These are phyloP conservation scores for Termitomyces sp. DNA, from an alignment of 768 basidiomycete genomes.

Conservation along the genomic window DNA sequence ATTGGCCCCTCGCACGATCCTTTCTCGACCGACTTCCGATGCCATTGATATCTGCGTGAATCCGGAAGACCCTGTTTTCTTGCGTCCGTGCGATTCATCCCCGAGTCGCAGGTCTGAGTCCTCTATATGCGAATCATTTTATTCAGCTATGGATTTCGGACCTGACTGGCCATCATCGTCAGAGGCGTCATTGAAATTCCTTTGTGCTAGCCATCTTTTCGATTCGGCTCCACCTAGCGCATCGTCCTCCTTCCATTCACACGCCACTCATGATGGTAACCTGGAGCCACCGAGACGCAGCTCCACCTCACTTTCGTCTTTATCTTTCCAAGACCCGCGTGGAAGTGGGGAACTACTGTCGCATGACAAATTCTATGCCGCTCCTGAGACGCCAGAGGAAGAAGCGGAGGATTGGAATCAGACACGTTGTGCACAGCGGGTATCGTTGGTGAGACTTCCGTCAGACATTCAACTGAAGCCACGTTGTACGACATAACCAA, in stretches of 20 bases:
- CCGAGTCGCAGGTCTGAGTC: slow-evolving; percentile 36
- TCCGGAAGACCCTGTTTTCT: background rate
- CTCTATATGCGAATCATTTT: slow-evolving; percentile 54
- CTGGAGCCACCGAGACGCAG: slow-evolving; percentile 2
- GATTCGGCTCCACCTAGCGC: slow-evolving; percentile 31
- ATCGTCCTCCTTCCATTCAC: slow-evolving; percentile 26
- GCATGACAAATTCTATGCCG: slow-evolving; percentile 43
- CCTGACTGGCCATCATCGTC: slow-evolving; percentile 43
- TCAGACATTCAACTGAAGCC: slow-evolving; percentile 37
- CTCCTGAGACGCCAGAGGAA: slow-evolving; percentile 47
- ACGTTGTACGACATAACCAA: slow-evolving; percentile 17
- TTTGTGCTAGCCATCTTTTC: slow-evolving; percentile 22
- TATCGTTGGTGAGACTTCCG: slow-evolving; percentile 74
- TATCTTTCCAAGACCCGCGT: slow-evolving; percentile 7
- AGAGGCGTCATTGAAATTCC: slow-evolving; percentile 27
- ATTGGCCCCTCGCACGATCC: slow-evolving; percentile 30
- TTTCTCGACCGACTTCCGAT: slow-evolving; percentile 25
- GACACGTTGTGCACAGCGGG: slow-evolving; percentile 80
- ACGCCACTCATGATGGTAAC: slow-evolving; percentile 17
- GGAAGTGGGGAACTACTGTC: slow-evolving; percentile 15
- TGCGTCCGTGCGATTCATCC: slow-evolving; percentile 15
- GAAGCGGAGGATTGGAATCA: slow-evolving; percentile 88
- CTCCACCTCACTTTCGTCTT: slow-evolving; percentile 1
- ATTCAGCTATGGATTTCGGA: slow-evolving; percentile 59
- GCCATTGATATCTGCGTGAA: background rate